These are phyloP conservation scores for Sparassis latifolia DNA, from an alignment of 1,284 basidiomycete genomes.

Conservation along the genomic window DNA sequence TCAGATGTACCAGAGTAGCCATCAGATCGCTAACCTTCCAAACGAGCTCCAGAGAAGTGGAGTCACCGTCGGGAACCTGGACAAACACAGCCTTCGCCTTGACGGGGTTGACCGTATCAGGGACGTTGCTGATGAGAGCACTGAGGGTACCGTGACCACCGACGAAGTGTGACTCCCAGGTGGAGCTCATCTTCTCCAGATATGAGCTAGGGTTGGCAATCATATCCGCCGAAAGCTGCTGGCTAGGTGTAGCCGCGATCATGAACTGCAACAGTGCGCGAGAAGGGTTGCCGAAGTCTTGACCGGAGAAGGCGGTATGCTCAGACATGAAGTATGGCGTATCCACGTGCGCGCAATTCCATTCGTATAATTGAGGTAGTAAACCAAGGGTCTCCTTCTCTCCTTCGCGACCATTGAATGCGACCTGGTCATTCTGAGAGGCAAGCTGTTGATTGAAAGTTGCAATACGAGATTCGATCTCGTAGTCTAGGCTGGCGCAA, in stretches of 20 bases:
- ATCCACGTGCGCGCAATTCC: constrained; percentile 49
- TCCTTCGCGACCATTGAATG: constrained; percentile 24
- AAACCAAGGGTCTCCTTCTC: constrained; percentile 23
- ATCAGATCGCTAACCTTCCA: constrained; percentile 48
- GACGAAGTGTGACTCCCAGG: constrained; percentile 42
- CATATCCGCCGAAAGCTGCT: constrained; percentile 43
- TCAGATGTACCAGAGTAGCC: not conserved
- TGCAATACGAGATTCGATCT: constrained; percentile 27
- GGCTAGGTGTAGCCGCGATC: constrained; percentile 62
- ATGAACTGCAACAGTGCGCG: constrained; percentile 72
- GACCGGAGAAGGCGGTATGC: constrained; percentile 12
- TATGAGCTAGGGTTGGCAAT: constrained; percentile 43
- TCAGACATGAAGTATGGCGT: constrained; percentile 27
- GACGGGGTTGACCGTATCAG: constrained; percentile 67
- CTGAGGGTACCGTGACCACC: constrained; percentile 36
- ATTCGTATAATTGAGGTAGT: constrained; percentile 39
- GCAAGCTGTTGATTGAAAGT: constrained; percentile 5
- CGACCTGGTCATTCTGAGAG: constrained; percentile 29
- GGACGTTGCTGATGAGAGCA: constrained; percentile 50
- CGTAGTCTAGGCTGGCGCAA: constrained; percentile 42
- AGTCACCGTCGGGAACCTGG: constrained; percentile 58
- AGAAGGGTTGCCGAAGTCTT: constrained; percentile 33
- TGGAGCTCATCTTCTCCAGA: constrained; percentile 43
- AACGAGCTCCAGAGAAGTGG: constrained; percentile 55
- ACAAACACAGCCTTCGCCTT: constrained; percentile 67